A percentile compares a stretch with the other conserved stretches of the same genome.
phyloP scores from a whole-genome alignment of 768 basidiomycete species.

The Calvatia gigantea region DNA sequence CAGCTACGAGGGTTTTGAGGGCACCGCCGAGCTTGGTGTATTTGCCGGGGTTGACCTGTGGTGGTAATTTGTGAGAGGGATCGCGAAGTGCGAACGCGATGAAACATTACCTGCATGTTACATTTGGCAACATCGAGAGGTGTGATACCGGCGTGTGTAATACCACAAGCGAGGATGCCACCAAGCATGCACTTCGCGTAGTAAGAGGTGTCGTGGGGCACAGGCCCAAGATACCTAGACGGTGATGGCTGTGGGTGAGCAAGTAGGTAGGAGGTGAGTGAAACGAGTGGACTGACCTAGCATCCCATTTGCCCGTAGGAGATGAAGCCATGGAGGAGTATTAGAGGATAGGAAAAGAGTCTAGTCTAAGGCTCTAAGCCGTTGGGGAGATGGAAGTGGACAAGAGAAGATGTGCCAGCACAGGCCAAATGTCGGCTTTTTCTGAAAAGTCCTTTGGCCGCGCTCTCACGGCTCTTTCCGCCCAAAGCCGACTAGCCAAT shows the following conservation, averaged over 20 bases:
- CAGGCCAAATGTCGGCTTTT: background rate
- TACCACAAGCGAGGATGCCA: slow-evolving; percentile 82
- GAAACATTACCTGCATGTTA: slow-evolving; percentile 78
- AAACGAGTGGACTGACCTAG: slow-evolving; percentile 42
- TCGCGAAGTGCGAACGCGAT: background rate
- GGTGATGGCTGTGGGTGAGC: slow-evolving; percentile 12
- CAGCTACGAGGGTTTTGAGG: slow-evolving; percentile 64
- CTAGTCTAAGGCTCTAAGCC: slow-evolving; percentile 11
- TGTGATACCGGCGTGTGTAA: slow-evolving; percentile 86
- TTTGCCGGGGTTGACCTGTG: slow-evolving; percentile 71
- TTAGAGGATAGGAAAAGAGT: slow-evolving; percentile 11
- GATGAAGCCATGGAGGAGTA: slow-evolving; percentile 27
- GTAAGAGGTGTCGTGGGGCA: slow-evolving; percentile 72
- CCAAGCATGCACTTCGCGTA: slow-evolving; percentile 87
- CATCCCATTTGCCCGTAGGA: slow-evolving; percentile 65
- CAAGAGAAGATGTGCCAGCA: slow-evolving; percentile 18
- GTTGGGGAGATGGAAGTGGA: slow-evolving; percentile 20
- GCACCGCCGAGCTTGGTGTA: slow-evolving; percentile 64
- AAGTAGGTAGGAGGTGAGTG: slow-evolving; percentile 1
- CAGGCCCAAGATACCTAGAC: slow-evolving; percentile 60
- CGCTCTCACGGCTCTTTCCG: slow-evolving; percentile 35
- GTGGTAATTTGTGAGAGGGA: background rate
- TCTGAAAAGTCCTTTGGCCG: slow-evolving; percentile 23
- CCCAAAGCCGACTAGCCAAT: slow-evolving; percentile 32
- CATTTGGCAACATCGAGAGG: slow-evolving; percentile 88